phyloP scores from a whole-genome alignment of 208 protist species.

The Wallacemonas rigidus region DNA sequence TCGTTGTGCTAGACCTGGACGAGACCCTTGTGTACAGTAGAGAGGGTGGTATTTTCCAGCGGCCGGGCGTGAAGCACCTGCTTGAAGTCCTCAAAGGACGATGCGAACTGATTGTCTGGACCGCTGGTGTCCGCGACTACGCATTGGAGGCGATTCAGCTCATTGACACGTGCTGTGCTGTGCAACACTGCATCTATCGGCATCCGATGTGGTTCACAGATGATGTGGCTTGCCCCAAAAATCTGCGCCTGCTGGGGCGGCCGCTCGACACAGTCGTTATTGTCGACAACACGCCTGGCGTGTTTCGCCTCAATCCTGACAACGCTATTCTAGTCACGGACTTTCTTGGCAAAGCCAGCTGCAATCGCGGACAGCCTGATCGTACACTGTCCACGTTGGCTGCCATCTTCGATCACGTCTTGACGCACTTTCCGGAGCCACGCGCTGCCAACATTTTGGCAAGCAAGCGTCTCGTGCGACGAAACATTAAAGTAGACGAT shows the following conservation, averaged over 20 bases:
- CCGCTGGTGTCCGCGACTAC: conserved; percentile 77
- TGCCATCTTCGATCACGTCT: conserved; percentile 46
- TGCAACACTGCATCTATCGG: conserved; percentile 76
- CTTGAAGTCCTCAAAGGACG: conserved; percentile 61
- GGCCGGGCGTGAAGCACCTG: conserved; percentile 58
- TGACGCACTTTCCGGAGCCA: conserved; percentile 27
- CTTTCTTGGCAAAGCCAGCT: conserved; percentile 47
- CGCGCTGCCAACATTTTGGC: conserved; percentile 28
- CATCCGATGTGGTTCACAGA: conserved; percentile 72
- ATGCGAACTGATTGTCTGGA: conserved; percentile 88
- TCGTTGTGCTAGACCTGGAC: conserved; percentile 88
- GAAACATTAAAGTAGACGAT: conserved; percentile 11
- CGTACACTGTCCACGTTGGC: conserved; percentile 32
- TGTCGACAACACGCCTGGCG: conserved; percentile 86
- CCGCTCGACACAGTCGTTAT: conserved; percentile 76
- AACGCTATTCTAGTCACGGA: conserved; percentile 75
- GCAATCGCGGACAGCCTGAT: conserved; percentile 21
- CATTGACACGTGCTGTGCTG: conserved; percentile 57
- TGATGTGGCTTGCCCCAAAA: conserved; percentile 74
- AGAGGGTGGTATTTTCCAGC: conserved; percentile 51
- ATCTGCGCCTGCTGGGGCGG: conserved; percentile 80
- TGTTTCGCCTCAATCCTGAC: conserved; percentile 71
- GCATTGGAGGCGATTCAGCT: conserved; percentile 66
- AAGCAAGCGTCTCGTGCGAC: conserved; percentile 33
- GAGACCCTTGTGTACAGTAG: conserved; percentile 87